Percentiles rank a stretch among this genome's conserved stretches.
Conservation (phyloP, 1,284 basidiomycete genomes). For the Pyrrhoderma noxium region DNA sequence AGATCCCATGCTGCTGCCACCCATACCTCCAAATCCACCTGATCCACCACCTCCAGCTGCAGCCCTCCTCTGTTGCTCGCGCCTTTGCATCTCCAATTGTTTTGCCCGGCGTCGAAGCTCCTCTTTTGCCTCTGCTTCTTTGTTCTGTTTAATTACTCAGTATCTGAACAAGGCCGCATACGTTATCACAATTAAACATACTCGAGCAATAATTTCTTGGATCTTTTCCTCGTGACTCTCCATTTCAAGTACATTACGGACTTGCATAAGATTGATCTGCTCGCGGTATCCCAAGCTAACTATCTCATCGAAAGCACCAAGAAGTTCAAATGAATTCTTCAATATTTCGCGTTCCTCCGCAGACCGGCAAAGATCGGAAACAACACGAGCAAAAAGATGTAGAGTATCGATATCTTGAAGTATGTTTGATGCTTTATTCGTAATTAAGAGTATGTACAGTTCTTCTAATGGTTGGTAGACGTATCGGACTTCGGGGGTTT, state of each 20-base stretch:
- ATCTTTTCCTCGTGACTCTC: slow-evolving; percentile 99
- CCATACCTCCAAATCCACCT: slow-evolving; percentile 48
- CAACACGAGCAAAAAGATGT: slow-evolving; percentile 89
- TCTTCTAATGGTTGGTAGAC: slow-evolving; percentile 99
- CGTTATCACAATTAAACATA: slow-evolving; percentile 37
- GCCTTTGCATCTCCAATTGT: slow-evolving; percentile 95
- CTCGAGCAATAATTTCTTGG: slow-evolving; percentile 95
- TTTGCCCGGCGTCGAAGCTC: slow-evolving; percentile 97
- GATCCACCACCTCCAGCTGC: slow-evolving; percentile 42
- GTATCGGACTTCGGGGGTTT: slow-evolving; percentile 89
- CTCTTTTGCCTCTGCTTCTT: slow-evolving; percentile 98
- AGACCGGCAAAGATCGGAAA: slow-evolving; percentile 86
- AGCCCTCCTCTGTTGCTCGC: slow-evolving; percentile 80
- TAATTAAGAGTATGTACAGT: slow-evolving; percentile 95
- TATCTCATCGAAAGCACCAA: slow-evolving; percentile 96
- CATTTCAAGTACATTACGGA: slow-evolving; percentile 92
- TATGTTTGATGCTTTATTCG: slow-evolving; percentile 97
- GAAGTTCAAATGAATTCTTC: slow-evolving; percentile 89
- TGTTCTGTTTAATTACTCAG: slow-evolving; percentile 55
- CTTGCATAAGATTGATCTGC: slow-evolving; percentile 87
- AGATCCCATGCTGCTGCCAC: slow-evolving; percentile 39
- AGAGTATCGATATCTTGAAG: slow-evolving; percentile 97
- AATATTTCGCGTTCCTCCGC: slow-evolving; percentile 88
- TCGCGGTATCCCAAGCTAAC: slow-evolving; percentile 93
- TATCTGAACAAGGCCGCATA: neutral